Percentiles rank a stretch among this genome's conserved stretches.
These are phyloP conservation scores for Nicotiana sylvestris DNA, from an alignment of 257 asterid genomes.

Conservation along the genomic window DNA sequence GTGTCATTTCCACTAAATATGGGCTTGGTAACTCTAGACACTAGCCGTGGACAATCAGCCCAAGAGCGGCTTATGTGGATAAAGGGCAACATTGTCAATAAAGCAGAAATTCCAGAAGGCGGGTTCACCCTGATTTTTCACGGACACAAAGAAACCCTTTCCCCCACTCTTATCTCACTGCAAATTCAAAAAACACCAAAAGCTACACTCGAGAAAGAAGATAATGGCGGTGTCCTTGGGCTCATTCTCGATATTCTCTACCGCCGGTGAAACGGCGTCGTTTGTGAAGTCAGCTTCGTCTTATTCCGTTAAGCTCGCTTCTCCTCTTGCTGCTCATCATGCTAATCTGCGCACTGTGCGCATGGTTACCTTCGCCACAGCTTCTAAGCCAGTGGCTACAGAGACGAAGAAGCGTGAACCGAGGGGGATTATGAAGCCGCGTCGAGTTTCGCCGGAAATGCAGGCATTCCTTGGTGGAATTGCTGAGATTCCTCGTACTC, in stretches of 20 bases:
- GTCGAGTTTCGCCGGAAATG: constrained; percentile 75
- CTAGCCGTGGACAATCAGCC: neutral
- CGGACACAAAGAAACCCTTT: constrained; percentile 19
- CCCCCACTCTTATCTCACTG: constrained; percentile 30
- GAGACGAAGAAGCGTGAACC: constrained; percentile 73
- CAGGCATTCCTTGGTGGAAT: constrained; percentile 84
- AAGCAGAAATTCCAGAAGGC: neutral
- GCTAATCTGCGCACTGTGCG: constrained; percentile 34
- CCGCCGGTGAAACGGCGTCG: constrained; percentile 35
- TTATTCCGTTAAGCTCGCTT: neutral
- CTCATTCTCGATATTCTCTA: constrained; percentile 30
- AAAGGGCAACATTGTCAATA: constrained; percentile 6
- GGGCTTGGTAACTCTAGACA: neutral
- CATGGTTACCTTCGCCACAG: constrained; percentile 32
- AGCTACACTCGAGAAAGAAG: neutral
- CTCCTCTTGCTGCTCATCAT: constrained; percentile 11
- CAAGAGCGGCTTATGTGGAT: neutral
- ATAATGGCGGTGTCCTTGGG: constrained; percentile 59
- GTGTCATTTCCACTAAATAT: no score
- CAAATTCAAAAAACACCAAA: neutral
- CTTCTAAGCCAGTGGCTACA: constrained; percentile 51
- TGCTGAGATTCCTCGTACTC: constrained; percentile 74
- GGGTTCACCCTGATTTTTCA: constrained; percentile 11
- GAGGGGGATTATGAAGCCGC: constrained; percentile 84
- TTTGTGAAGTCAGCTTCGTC: constrained; percentile 24